Evolutionary conservation across 257 asterid genomes (phyloP).

Genomic region (Mentha longifolia): DNA sequence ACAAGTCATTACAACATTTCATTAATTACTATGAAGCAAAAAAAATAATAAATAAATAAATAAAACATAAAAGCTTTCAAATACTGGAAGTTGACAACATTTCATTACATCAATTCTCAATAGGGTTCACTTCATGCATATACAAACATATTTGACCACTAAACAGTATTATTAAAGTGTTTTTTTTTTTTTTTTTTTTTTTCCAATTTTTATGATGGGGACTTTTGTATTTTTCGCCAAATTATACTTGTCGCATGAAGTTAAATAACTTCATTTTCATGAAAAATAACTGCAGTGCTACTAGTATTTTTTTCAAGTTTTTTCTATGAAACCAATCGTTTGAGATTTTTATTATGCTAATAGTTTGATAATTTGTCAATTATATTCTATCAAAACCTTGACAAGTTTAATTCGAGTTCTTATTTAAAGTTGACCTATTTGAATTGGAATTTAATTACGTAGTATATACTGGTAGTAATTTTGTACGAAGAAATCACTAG

Average conservation of each 20-base stretch:
- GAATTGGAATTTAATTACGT: too few relatives aligned
- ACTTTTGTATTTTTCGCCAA: neutral
- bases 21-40: neutral
- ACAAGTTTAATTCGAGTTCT: too few relatives aligned
- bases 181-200: neutral
- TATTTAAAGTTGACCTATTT: too few relatives aligned
- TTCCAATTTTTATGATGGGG: neutral
- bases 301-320: neutral
- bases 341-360: too few relatives aligned
- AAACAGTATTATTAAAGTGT: neutral
- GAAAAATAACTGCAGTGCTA: neutral
- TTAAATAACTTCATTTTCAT: neutral
- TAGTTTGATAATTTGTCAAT: too few relatives aligned
- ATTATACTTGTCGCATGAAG: neutral
- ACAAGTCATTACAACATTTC: too few relatives aligned
- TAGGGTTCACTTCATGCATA: constrained; percentile 14
- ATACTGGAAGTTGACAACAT: neutral
- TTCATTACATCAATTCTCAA: constrained; percentile 6
- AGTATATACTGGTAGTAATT: too few relatives aligned
- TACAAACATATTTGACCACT: constrained; percentile 29
- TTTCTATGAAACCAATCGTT: too few relatives aligned
- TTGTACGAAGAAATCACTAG: too few relatives aligned
- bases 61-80: neutral
- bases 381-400: too few relatives aligned
- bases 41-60: too few relatives aligned